Base-by-base conservation (phyloP, 352 stramenopile genomes). In the Peronospora destructor region DNA sequence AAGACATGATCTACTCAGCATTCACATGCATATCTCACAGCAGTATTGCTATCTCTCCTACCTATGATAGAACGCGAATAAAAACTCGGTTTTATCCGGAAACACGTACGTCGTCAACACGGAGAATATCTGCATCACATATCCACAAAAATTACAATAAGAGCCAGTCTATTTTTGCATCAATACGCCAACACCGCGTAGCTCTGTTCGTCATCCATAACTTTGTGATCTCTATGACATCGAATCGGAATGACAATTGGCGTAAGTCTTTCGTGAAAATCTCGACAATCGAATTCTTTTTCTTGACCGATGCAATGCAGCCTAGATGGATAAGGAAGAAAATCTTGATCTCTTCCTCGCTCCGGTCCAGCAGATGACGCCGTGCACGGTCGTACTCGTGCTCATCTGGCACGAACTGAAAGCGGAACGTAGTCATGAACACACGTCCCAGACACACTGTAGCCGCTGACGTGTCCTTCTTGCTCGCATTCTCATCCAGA, bases 61-160 rank as follows among this genome's bases (percentile, higher is more conserved):
- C 64, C 73, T 59, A 53, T 90, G 81, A 45, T 87, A 90, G 56
- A 92, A 92, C 6, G 81, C 81, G 45, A 92, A 92, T 33, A 92
- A 64, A 58, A 78, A 92, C 63, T 89, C 73, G 16, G 78, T 85
- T 58, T 87, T 87, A 44, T 87, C 70, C 7, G 81, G 81, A 34
- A 92, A 92, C 38, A 88, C 78, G 55, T 90, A 92, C 34, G 76
- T 83, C 46, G 68, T 84, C 39, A 92, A 66, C 50, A 92, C 73
- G 14, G 72, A 77, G 45, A 74, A 81, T 46, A 92, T 87, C 75
- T 91, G 21, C 30, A 43, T 13, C 28, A 55, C 19, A 62, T 23
- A 21, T 12, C 28, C 26, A 25, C 21, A 36, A 45, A 23, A 21
- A 56, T 23, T 12, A 12, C 25, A 45, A 34, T 45, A 35, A 61